Evolutionary conservation across 371 early-diverging fungal species (phyloP).

Genomic region (Circinella umbellata): DNA sequence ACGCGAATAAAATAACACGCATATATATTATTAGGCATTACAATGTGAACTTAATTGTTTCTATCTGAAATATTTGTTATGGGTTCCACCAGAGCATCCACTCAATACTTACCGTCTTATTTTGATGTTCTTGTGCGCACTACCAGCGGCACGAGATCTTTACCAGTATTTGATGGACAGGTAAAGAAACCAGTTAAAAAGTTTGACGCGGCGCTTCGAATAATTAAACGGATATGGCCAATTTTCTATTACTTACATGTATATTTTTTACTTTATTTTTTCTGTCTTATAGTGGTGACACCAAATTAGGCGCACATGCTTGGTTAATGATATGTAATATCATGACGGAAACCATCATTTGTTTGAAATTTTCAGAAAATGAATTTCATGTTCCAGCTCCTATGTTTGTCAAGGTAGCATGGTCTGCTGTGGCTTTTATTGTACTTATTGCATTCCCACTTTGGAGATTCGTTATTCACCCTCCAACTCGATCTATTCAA

Average conservation of each 20-base stretch:
- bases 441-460: slow-evolving; percentile 72
- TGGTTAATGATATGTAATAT: slow-evolving; percentile 91
- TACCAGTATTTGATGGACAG: slow-evolving; percentile 89
- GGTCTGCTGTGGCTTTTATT: slow-evolving; percentile 65
- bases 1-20: neutral
- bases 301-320: slow-evolving; percentile 84
- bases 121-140: slow-evolving; percentile 81
- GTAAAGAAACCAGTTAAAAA: slow-evolving; percentile 31
- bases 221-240: too few relatives aligned
- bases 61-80: slow-evolving; percentile 91
- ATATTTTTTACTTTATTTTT: neutral
- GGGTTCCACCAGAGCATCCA: slow-evolving; percentile 92
- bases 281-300: slow-evolving; percentile 40
- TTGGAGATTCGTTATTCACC: slow-evolving; percentile 67
- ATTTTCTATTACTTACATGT: neutral
- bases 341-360: slow-evolving; percentile 87
- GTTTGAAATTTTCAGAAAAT: slow-evolving; percentile 86
- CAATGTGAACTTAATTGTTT: slow-evolving; percentile 92
- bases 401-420: slow-evolving; percentile 71
- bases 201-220: neutral
- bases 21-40: slow-evolving; percentile 52
- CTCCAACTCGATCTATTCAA: slow-evolving; percentile 17
- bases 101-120: slow-evolving; percentile 83
- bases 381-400: slow-evolving; percentile 89
- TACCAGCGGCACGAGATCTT: slow-evolving; percentile 89